Evolutionary conservation across 306 rosid species (phyloP), one percentile per base, ranked within the genome.

Genomic region (Prinsepia uniflora): DNA sequence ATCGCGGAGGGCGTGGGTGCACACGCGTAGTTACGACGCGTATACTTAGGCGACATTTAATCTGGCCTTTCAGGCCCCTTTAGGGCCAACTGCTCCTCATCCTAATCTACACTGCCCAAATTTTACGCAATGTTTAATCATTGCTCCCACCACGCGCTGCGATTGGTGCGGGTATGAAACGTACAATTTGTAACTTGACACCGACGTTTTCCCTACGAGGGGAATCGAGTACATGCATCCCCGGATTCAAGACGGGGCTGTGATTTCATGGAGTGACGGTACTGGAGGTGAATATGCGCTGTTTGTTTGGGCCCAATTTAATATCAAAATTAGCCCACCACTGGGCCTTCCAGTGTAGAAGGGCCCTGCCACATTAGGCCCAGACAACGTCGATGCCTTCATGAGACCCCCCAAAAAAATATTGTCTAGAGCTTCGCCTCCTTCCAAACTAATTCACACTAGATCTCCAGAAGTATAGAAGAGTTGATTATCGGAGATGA

Each of bases 61-160:
- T 18, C 81, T 73, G 55, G 74, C 85, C 50, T 62, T 77, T 77
- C 79, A 8, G 8, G 48, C 44, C 24, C 71, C 6, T 56, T 0
- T 39, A 65, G 74, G 45, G 77, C 71, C 79, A 69, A 36, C 42
- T 15, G 22, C 30, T 1, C 0, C 2, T 5, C 50, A 9, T 72
- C 72, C 72, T 15, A 50, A 65, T 71, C 71, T 68, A 39, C 50
- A 15, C 2, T 42, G 47, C 43, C 70, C 46, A 50, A 17, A 8
- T 42, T n/a, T 55, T 10, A 46, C 63, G 56, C 11, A 40, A 56
- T 1, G 36, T 22, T 17, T 45, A 34, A 56, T 62, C 50, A n/a
- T 57, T 13, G 34, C 65, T 12, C 12, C 11, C 49, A 2, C 64
- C 64, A 74, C 44, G 55, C 44, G 65, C 64, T 17, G 5, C 14